Conservation (phyloP, 176 grass and related monocot species). For the Aegilops sharonensis region DNA sequence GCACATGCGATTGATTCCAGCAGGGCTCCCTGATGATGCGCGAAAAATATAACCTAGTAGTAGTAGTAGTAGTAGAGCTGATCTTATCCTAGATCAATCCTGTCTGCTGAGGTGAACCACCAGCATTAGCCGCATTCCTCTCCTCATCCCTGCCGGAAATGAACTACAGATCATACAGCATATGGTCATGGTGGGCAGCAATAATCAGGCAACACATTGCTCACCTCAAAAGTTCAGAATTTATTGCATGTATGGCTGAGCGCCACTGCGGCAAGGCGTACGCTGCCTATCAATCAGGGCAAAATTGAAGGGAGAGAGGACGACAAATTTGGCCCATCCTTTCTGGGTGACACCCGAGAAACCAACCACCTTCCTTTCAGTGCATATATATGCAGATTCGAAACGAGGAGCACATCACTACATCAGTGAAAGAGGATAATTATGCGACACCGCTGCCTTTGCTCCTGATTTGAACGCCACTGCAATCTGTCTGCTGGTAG, state of each 20-base stretch:
- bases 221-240: not conserved
- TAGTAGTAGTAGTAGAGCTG: not conserved
- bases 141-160: not conserved
- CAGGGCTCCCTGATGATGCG: not conserved
- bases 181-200: not conserved
- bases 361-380: constrained; percentile 48
- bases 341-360: constrained; percentile 42
- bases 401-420: not conserved
- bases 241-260: not conserved
- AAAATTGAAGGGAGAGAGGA: constrained; percentile 31
- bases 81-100: constrained; percentile 18
- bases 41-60: too few relatives aligned
- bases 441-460: constrained; percentile 10
- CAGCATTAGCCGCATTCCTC: constrained; percentile 15
- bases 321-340: constrained; percentile 3
- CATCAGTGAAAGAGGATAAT: constrained; percentile 24
- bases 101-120: constrained; percentile 12
- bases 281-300: constrained; percentile 24
- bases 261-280: not conserved
- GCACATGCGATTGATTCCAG: constrained; percentile 13
- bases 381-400: constrained; percentile 27
- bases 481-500: constrained; percentile 49
- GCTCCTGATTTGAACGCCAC: constrained; percentile 55
- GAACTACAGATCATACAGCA: constrained; percentile 25
- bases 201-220: constrained; percentile 14